Evolutionary conservation across 257 asterid species (phyloP), one percentile per base, ranked within the genome.

Genomic region (Solanum raphanifolium): DNA sequence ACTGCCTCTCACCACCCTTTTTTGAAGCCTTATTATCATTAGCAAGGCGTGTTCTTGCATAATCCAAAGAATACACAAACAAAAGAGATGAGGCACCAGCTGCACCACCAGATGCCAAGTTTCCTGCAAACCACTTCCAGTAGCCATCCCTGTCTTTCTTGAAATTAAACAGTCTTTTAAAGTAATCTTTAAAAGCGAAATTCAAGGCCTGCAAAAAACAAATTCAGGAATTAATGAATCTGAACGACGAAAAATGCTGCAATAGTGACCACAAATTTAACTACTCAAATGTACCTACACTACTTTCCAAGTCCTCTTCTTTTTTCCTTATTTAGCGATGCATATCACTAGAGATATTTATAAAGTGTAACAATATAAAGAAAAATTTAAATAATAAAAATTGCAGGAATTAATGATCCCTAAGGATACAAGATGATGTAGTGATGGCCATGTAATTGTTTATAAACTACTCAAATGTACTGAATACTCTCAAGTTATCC

Each of bases 111-210:
- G 95, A 93, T 82, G 94, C 95, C 92, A 94, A 91, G 92, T 94
- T 94, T 34, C 95, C 95, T 38, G 94, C 95, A 89, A 95, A 95
- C 97, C 97, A 95, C 88, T 92, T 93, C 97, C 98, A 92, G 90
- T 95, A 95, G 60, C 95, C 96, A 84, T 93, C 97, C 84, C 41
- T 92, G 74, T 95, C 96, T 85, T 94, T 94, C 88, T 94, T 93
- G 91, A 92, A 92, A 93, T 95, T 93, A 86, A 95, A 95, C 75
- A 94, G 92, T 73, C 93, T 92, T 92, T 93, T 94, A 88, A 93
- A 93, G 91, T 95, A 93, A 87, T 95, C 98, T 91, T 94, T 95
- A 88, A 95, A 94, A 20, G 98, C 98, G 58, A 95, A 95, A 90
- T 95, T 95, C 85, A 95, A 90, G 84, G 98, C 98, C 98, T 95